A percentile compares a stretch with the other conserved stretches of the same genome.
Evolutionary conservation across 1,284 basidiomycete genomes (phyloP).

Genomic region (Trametes sp.): DNA sequence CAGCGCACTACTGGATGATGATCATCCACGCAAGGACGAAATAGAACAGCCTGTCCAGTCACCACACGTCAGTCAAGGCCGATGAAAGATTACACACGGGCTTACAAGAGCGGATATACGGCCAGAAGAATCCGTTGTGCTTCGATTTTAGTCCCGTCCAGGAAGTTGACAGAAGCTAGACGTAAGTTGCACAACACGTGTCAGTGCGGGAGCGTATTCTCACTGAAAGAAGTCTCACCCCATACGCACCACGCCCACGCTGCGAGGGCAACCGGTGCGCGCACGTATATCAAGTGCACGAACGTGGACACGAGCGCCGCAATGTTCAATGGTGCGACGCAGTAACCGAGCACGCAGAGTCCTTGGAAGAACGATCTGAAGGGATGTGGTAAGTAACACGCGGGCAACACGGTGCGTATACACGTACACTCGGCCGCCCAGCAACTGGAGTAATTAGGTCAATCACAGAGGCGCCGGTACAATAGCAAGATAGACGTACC

Average conservation of each 20-base stretch:
- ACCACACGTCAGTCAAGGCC: background rate
- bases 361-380: conserved; percentile 94
- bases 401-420: background rate
- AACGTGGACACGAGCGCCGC: conserved; percentile 90
- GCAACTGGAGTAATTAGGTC: conserved; percentile 55
- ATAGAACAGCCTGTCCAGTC: conserved; percentile 74
- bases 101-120: conserved; percentile 90
- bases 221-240: conserved; percentile 62
- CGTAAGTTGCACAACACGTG: conserved; percentile 17
- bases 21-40: conserved; percentile 95
- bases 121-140: conserved; percentile 88
- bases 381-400: conserved; percentile 5
- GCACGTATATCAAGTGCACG: conserved; percentile 84
- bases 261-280: conserved; percentile 82
- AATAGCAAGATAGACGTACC: conserved; percentile 43
- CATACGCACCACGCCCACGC: conserved; percentile 96
- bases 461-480: conserved; percentile 10
- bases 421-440: conserved; percentile 92
- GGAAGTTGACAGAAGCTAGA: conserved; percentile 90
- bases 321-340: conserved; percentile 88
- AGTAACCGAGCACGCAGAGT: conserved; percentile 91
- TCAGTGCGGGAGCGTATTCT: background rate
- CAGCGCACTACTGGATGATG: conserved; percentile 71
- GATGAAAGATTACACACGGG: conserved; percentile 17
- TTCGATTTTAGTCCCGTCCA: conserved; percentile 92